Evolutionary conservation across 1,139 yeast genomes (phyloP).

Genomic region (Suhomyces yuchorum): DNA sequence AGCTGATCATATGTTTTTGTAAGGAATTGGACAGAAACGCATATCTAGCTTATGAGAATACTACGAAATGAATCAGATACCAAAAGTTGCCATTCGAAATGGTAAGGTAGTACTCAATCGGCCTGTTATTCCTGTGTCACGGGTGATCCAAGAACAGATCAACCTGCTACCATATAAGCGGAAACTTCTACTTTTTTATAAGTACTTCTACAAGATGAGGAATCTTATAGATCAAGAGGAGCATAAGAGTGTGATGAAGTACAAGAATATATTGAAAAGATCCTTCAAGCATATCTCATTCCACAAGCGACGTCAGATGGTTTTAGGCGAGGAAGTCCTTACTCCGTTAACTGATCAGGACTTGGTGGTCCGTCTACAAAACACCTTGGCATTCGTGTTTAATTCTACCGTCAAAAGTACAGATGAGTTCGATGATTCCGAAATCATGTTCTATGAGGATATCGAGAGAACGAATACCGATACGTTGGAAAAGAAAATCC

Average conservation of each 20-base stretch:
- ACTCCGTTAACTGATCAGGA: conserved; percentile 18
- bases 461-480: conserved; percentile 19
- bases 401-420: conserved; percentile 36
- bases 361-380: conserved; percentile 28
- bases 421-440: conserved; percentile 17
- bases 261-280: conserved; percentile 28
- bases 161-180: conserved; percentile 11
- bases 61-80: background rate
- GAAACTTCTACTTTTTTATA: conserved; percentile 29
- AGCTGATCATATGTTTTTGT: too few species aligned
- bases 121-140: conserved; percentile 12
- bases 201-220: conserved; percentile 36
- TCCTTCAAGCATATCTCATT: conserved; percentile 27
- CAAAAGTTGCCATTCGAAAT: conserved; percentile 8
- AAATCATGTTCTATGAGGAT: conserved; percentile 27
- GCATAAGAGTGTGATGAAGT: conserved; percentile 19
- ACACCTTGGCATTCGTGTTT: conserved; percentile 42
- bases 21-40: background rate
- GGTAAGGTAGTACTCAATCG: conserved; percentile 13
- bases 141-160: conserved; percentile 6
- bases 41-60: too few species aligned
- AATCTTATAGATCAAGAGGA: conserved; percentile 24
- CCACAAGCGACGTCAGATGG: conserved; percentile 19
- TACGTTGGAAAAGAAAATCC: conserved; percentile 30
- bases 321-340: conserved; percentile 14